Evolutionary conservation across 768 basidiomycete species (phyloP).

Genomic region (Xerocomellus amylosporus): DNA sequence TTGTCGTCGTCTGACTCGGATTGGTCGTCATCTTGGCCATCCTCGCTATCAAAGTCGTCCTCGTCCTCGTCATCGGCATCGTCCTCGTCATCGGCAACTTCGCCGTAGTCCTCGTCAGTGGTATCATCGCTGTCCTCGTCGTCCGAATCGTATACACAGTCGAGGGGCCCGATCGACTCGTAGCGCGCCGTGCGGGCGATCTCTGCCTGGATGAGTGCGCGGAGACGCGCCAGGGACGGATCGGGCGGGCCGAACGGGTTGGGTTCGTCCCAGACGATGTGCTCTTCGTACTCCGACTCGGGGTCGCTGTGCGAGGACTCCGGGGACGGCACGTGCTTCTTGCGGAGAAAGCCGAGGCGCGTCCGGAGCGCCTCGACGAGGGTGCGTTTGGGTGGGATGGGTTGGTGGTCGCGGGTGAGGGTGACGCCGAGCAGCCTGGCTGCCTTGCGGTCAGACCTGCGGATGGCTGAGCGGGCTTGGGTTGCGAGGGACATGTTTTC

Average conservation of each 20-base stretch:
- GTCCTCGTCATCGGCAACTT: not conserved
- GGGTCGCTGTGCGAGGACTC: no score
- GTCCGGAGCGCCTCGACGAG: not conserved
- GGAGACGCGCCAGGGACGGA: not conserved
- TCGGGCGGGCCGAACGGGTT: constrained; percentile 11
- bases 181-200: not conserved
- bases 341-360: not conserved
- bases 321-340: no score
- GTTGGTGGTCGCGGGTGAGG: not conserved
- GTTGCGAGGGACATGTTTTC: not conserved
- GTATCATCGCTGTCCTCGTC: not conserved
- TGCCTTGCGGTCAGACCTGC: not conserved
- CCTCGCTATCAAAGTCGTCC: not conserved
- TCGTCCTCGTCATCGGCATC: not conserved
- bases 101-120: not conserved
- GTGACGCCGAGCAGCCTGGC: not conserved
- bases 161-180: not conserved
- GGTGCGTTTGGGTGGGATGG: not conserved
- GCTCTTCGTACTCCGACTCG: not conserved
- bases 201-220: not conserved
- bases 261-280: constrained; percentile 11
- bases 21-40: not conserved
- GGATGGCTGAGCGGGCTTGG: not conserved
- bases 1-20: not conserved
- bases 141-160: not conserved